Conservation (phyloP, 306 rosid genomes). For the Comarum palustre region DNA sequence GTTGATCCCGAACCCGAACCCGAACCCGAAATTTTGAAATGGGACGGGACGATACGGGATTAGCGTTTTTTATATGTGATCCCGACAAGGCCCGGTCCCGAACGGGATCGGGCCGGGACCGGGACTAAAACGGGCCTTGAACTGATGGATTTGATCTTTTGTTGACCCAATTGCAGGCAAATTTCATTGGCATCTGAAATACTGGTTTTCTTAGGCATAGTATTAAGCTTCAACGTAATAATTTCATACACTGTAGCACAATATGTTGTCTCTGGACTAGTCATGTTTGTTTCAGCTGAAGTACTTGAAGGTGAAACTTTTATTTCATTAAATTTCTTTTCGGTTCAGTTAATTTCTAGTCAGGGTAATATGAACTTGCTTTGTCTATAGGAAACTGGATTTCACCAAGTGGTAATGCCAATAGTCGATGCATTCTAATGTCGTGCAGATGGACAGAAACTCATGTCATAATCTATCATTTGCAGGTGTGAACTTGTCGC, state of each 20-base stretch:
- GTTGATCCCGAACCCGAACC: too few relatives aligned
- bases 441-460: background rate
- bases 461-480: background rate
- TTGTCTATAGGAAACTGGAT: background rate
- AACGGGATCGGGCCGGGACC: too few relatives aligned
- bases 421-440: background rate
- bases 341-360: background rate
- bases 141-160: conserved; percentile 19
- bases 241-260: conserved; percentile 65
- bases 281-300: conserved; percentile 95
- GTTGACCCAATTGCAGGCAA: conserved; percentile 61
- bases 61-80: too few relatives aligned
- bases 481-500: conserved; percentile 89
- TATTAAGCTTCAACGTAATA: conserved; percentile 71
- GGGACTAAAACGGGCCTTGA: too few relatives aligned
- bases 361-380: background rate
- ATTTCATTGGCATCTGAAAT: conserved; percentile 79
- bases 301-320: conserved; percentile 86
- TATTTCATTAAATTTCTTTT: conserved; percentile 11
- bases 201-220: conserved; percentile 64
- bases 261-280: conserved; percentile 84
- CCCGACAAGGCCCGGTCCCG: too few relatives aligned
- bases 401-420: background rate
- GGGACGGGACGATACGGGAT: too few relatives aligned
- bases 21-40: too few relatives aligned